These are phyloP conservation scores for Trichomonascaceae sp. DNA, from an alignment of 1,139 yeast species.

Conservation along the genomic window DNA sequence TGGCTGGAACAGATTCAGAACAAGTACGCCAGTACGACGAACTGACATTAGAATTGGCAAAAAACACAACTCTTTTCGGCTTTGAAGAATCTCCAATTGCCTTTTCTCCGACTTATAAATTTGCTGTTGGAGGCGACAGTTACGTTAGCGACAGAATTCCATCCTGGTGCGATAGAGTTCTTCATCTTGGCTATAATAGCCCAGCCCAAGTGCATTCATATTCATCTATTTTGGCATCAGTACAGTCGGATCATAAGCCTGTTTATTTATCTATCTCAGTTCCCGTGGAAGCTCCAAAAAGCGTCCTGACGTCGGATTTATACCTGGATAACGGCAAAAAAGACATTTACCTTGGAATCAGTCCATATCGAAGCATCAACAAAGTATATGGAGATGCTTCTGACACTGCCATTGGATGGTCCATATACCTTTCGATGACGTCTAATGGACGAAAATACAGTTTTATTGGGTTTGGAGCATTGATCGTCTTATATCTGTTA, in stretches of 20 bases:
- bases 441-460: conserved; percentile 16
- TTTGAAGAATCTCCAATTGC: conserved; percentile 56
- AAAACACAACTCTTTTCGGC: conserved; percentile 49
- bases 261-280: conserved; percentile 36
- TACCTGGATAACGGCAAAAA: conserved; percentile 4
- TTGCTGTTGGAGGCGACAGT: conserved; percentile 33
- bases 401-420: conserved; percentile 24
- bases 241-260: conserved; percentile 41
- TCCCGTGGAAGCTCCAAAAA: conserved; percentile 15
- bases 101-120: conserved; percentile 78
- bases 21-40: conserved; percentile 46
- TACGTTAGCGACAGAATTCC: conserved; percentile 63
- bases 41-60: conserved; percentile 40
- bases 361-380: conserved; percentile 9
- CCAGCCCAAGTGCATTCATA: conserved; percentile 32
- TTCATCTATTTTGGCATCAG: conserved; percentile 40
- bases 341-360: conserved; percentile 13
- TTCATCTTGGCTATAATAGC: conserved; percentile 45
- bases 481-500: conserved; percentile 9
- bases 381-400: conserved; percentile 15
- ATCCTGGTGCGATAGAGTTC: conserved; percentile 85
- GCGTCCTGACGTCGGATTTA: conserved; percentile 1
- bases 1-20: conserved; percentile 13
- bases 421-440: conserved; percentile 17
- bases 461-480: conserved; percentile 6